Conservation (phyloP, 306 rosid genomes). For the Fragaria nilgerrensis region DNA sequence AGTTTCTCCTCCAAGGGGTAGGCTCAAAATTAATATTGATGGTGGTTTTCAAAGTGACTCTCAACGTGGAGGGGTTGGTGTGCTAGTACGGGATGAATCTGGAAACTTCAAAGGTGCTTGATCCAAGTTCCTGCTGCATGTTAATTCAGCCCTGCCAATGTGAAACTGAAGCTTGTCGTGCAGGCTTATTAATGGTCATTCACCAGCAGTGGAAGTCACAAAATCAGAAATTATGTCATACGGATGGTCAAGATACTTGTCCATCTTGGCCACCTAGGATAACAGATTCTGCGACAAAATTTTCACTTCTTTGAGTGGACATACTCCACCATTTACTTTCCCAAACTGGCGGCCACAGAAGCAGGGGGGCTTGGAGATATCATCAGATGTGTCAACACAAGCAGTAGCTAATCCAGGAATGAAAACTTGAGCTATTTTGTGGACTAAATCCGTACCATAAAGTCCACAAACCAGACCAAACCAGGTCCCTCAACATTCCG, state of each 20-base stretch:
- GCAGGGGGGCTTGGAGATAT: constrained; percentile 59
- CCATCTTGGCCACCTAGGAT: constrained; percentile 48
- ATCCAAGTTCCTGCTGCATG: too few species aligned
- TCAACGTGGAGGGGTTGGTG: too few species aligned
- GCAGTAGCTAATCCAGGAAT: constrained; percentile 74
- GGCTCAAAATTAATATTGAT: too few species aligned
- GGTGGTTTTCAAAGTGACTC: too few species aligned
- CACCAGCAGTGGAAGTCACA: constrained; percentile 37
- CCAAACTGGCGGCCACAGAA: constrained; percentile 58
- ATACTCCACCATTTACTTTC: constrained; percentile 76
- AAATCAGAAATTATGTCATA: constrained; percentile 65
- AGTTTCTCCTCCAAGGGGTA: too few species aligned
- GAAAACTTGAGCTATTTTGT: constrained; percentile 68
- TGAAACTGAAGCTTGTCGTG: constrained; percentile 44
- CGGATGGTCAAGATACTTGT: constrained; percentile 51
- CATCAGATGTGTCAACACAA: constrained; percentile 74
- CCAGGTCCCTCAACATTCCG: not conserved
- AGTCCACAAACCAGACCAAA: constrained; percentile 36
- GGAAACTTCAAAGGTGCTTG: too few species aligned
- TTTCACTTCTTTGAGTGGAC: constrained; percentile 59
- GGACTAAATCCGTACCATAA: constrained; percentile 56
- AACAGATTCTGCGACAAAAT: constrained; percentile 64
- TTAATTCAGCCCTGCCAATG: too few species aligned
- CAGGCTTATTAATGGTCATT: constrained; percentile 17
- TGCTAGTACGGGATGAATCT: too few species aligned